These are phyloP conservation scores for Albizia julibrissin DNA, from an alignment of 306 rosid species.

Conservation along the genomic window DNA sequence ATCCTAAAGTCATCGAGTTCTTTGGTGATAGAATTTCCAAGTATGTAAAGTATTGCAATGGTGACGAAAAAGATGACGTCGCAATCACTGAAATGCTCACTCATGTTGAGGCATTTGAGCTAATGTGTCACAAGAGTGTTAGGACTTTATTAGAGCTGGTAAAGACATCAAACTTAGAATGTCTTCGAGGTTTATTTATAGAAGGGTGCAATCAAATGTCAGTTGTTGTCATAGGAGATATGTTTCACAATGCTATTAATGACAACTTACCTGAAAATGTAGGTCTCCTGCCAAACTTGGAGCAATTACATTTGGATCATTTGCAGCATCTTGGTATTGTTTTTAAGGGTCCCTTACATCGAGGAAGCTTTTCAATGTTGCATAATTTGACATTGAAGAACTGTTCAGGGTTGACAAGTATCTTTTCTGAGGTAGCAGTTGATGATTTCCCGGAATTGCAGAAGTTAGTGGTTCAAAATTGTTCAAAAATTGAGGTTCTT, in stretches of 20 bases:
- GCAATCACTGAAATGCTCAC: conserved; percentile 5
- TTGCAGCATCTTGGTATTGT: conserved; percentile 16
- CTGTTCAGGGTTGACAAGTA: background rate
- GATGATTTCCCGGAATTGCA: conserved; percentile 28
- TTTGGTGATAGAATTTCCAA: background rate
- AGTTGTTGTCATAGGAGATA: background rate
- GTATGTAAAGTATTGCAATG: background rate
- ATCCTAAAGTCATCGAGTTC: background rate
- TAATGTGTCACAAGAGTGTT: background rate
- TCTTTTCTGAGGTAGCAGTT: conserved; percentile 25
- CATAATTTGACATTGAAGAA: conserved; percentile 15
- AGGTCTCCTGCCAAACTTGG: conserved; percentile 29
- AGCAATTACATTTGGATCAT: conserved; percentile 27
- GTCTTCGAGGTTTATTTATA: background rate
- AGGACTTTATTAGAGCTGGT: background rate
- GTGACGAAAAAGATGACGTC: background rate
- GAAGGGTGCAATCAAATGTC: conserved; percentile 3
- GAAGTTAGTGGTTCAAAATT: conserved; percentile 24
- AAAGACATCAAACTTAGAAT: background rate
- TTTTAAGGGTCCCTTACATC: conserved; percentile 5
- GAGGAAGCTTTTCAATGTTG: conserved; percentile 18
- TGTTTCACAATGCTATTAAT: background rate
- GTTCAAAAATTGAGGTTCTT: conserved; percentile 32
- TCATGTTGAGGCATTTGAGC: conserved; percentile 6
- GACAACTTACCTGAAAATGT: background rate